Evolutionary conservation across 768 basidiomycete genomes (phyloP).

Genomic region (Trametes cubensis): DNA sequence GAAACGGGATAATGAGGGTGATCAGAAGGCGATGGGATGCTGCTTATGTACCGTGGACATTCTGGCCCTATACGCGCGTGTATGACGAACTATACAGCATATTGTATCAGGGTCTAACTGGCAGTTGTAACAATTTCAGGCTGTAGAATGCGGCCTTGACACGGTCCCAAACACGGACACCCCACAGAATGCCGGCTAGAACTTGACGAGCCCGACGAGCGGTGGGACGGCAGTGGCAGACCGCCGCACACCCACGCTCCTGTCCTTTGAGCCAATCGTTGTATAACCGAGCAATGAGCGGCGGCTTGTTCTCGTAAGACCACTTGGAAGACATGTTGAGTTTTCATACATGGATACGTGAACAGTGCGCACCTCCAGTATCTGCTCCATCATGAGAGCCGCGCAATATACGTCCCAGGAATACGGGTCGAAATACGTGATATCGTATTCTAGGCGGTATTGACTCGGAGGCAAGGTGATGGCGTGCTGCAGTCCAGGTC

Average conservation of each 20-base stretch:
- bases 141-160: too few relatives aligned
- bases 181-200: too few relatives aligned
- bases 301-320: not conserved
- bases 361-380: not conserved
- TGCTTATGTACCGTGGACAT: too few relatives aligned
- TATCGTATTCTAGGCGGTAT: not conserved
- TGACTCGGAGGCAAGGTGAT: not conserved
- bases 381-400: not conserved
- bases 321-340: not conserved
- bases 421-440: not conserved
- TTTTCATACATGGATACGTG: too few relatives aligned
- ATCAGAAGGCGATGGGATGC: too few relatives aligned
- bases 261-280: not conserved
- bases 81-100: too few relatives aligned
- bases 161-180: too few relatives aligned
- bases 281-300: not conserved
- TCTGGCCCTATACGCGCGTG: too few relatives aligned
- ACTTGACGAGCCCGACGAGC: not conserved
- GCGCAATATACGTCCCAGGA: not conserved
- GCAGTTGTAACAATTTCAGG: too few relatives aligned
- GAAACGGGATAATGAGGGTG: too few relatives aligned
- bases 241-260: not conserved
- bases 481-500: too few relatives aligned
- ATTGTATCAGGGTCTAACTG: too few relatives aligned
- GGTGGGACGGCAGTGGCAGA: not conserved